phyloP scores from a whole-genome alignment of 164 flowering plant species.

The Tetracentron sinense region DNA sequence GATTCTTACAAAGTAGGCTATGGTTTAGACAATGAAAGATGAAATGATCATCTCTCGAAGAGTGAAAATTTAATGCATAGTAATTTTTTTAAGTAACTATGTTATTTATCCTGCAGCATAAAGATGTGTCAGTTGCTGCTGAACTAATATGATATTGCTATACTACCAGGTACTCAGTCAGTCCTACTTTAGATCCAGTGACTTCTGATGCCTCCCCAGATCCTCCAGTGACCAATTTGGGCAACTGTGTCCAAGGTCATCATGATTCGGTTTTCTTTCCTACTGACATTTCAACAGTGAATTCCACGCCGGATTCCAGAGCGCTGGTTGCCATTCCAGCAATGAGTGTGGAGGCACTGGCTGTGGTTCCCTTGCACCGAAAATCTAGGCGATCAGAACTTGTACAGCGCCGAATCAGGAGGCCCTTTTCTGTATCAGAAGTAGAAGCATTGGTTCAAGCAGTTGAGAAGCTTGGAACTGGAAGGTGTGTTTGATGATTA shows the following conservation, averaged over 20 bases:
- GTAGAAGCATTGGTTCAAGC: constrained; percentile 98
- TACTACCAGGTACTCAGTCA: constrained; percentile 42
- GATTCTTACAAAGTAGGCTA: background rate
- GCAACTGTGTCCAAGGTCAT: constrained; percentile 55
- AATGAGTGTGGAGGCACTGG: constrained; percentile 48
- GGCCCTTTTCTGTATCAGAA: constrained; percentile 95
- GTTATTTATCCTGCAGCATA: too few species aligned
- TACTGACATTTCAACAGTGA: constrained; percentile 42
- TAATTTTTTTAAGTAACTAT: too few species aligned
- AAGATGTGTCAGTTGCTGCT: too few species aligned
- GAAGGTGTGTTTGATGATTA: constrained; percentile 53
- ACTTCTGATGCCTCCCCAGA: constrained; percentile 31
- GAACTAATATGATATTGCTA: background rate
- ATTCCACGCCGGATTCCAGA: constrained; percentile 45
- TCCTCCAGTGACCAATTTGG: constrained; percentile 28
- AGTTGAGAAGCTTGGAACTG: constrained; percentile 97
- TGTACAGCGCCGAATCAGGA: constrained; percentile 82
- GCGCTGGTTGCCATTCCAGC: constrained; percentile 63
- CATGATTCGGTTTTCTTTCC: constrained; percentile 66
- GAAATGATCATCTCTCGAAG: background rate
- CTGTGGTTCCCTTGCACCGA: constrained; percentile 50
- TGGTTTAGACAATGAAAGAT: too few species aligned
- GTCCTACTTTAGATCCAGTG: constrained; percentile 25
- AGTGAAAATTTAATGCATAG: background rate
- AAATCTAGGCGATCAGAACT: constrained; percentile 69